Percentiles rank a stretch among this genome's conserved stretches.
Evolutionary conservation across 495 filamentous ascomycete species (phyloP).

Genomic region (Parathielavia hyrcaniae): DNA sequence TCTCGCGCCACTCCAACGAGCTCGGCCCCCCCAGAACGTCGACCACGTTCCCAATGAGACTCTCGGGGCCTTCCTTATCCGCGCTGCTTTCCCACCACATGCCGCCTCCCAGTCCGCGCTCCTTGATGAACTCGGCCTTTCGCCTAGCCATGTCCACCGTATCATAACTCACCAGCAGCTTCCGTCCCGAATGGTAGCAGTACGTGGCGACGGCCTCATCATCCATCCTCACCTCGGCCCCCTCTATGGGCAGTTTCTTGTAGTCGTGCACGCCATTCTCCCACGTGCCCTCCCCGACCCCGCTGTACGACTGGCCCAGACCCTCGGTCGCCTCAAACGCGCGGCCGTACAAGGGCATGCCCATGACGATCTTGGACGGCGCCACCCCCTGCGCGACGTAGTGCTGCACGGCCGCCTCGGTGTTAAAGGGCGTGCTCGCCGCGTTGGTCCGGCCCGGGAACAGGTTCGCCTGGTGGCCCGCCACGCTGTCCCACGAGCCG

Average conservation of each 20-base stretch:
- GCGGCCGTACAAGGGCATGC: slow-evolving; percentile 89
- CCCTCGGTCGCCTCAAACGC: slow-evolving; percentile 75
- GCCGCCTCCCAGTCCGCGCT: slow-evolving; percentile 64
- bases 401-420: slow-evolving; percentile 57
- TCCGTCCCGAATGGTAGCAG: slow-evolving; percentile 57
- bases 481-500: slow-evolving; percentile 65
- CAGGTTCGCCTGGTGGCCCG: slow-evolving; percentile 82
- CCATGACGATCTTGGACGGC: slow-evolving; percentile 68
- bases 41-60: slow-evolving; percentile 66
- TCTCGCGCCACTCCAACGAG: slow-evolving; percentile 53
- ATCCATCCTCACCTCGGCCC: slow-evolving; percentile 49
- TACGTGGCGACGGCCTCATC: slow-evolving; percentile 57
- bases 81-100: slow-evolving; percentile 98
- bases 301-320: slow-evolving; percentile 59
- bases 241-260: slow-evolving; percentile 57
- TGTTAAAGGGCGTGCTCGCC: slow-evolving; percentile 65
- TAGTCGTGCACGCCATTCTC: slow-evolving; percentile 87
- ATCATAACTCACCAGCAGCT: slow-evolving; percentile 74
- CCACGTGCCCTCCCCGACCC: slow-evolving; percentile 73
- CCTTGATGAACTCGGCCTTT: slow-evolving; percentile 66
- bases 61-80: slow-evolving; percentile 61
- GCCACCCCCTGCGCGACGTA: slow-evolving; percentile 62
- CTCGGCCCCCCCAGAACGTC: slow-evolving; percentile 48
- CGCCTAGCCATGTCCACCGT: slow-evolving; percentile 55
- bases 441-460: slow-evolving; percentile 51